A percentile compares a stretch with the other conserved stretches of the same genome.
Conservation (phyloP, 2,329 filamentous ascomycete species). For the Ceratocystis albifundus region DNA sequence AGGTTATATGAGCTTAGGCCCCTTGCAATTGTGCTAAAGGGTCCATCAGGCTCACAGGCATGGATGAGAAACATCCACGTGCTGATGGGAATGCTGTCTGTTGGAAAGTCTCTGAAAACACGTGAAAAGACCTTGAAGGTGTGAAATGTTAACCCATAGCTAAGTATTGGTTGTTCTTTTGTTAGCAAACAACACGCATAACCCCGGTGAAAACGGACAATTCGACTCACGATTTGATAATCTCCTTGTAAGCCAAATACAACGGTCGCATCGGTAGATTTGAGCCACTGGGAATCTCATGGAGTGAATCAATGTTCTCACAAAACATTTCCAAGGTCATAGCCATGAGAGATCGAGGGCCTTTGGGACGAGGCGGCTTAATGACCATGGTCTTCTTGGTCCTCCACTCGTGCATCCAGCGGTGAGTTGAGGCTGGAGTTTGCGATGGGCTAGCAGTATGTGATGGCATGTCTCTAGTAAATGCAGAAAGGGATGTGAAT, state of each 20-base stretch:
- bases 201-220: not conserved
- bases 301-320: not conserved
- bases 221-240: not conserved
- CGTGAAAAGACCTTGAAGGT: slow-evolving; percentile 13
- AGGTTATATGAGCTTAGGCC: slow-evolving; percentile 26
- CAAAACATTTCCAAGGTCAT: slow-evolving; percentile 14
- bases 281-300: not conserved
- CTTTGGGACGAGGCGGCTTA: not conserved
- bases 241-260: slow-evolving; percentile 7
- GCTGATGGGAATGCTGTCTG: slow-evolving; percentile 1
- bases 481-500: too few relatives aligned
- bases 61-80: slow-evolving; percentile 17
- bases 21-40: slow-evolving; percentile 4
- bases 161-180: not conserved
- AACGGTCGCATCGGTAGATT: not conserved
- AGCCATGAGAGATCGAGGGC: slow-evolving; percentile 6
- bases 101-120: not conserved
- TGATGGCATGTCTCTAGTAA: too few relatives aligned
- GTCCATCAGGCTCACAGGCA: slow-evolving; percentile 11
- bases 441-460: too few relatives aligned
- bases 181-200: not conserved
- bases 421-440: slow-evolving; percentile 3
- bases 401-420: slow-evolving; percentile 13
- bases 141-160: slow-evolving; percentile 15
- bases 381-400: not conserved